Percentiles rank a stretch among this genome's conserved stretches.
Evolutionary conservation across 2,329 filamentous ascomycete species (phyloP).

Genomic region (Fusarium humuli): DNA sequence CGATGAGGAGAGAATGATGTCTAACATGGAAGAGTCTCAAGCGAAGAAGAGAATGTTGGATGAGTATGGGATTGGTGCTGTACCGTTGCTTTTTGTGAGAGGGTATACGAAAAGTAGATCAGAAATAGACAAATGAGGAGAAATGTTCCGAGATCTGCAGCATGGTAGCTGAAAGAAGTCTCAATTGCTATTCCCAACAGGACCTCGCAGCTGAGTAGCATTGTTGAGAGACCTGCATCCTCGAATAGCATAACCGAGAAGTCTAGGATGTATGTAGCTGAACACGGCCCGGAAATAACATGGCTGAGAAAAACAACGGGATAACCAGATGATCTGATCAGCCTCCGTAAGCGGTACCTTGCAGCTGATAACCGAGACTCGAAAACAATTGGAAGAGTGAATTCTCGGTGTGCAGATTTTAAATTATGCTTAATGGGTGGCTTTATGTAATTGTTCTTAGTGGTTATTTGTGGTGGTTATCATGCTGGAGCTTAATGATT

Average conservation of each 20-base stretch:
- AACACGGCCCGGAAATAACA: not conserved
- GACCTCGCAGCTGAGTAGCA: not conserved
- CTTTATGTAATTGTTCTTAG: not conserved
- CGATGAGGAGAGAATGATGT: not conserved
- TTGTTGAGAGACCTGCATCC: not conserved
- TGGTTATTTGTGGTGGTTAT: not conserved
- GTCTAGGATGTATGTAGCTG: not conserved
- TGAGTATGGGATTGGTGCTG: too few species aligned
- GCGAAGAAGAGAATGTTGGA: too few species aligned
- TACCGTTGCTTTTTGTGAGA: not conserved
- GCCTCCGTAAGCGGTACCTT: not conserved
- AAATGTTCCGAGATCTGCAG: not conserved
- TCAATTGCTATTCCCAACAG: too few species aligned
- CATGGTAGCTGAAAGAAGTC: not conserved
- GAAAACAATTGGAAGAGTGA: not conserved
- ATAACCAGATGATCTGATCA: not conserved
- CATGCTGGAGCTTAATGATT: not conserved
- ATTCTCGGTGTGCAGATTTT: not conserved
- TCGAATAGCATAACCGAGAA: not conserved
- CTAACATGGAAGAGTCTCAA: not conserved
- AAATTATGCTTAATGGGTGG: conserved; percentile 2
- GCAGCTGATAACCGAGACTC: not conserved
- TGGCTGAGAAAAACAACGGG: not conserved
- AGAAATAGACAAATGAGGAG: not conserved
- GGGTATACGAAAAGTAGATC: not conserved